Evolutionary conservation across 768 basidiomycete genomes (phyloP).

Genomic region (Auriscalpium vulgare): DNA sequence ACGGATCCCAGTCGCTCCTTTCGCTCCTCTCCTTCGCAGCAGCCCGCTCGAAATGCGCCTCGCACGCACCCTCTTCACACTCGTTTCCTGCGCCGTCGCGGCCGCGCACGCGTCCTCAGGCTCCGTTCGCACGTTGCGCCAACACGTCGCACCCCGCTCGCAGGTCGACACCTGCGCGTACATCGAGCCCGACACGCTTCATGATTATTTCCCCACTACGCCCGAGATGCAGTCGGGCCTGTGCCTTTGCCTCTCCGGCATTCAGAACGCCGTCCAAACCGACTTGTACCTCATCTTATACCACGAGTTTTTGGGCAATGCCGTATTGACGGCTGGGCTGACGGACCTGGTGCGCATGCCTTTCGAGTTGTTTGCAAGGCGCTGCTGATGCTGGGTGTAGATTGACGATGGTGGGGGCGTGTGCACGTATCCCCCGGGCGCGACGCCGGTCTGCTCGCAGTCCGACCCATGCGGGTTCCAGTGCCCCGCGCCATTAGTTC

Average conservation of each 20-base stretch:
- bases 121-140: constrained; percentile 6
- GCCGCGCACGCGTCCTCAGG: no score
- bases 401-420: constrained; percentile 23
- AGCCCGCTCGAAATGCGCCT: background rate
- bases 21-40: background rate
- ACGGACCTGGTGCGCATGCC: no score
- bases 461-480: constrained; percentile 29
- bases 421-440: constrained; percentile 28
- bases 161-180: constrained; percentile 14
- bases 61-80: background rate
- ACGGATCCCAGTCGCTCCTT: constrained; percentile 3
- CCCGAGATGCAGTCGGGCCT: no score
- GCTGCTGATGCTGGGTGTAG: constrained; percentile 24
- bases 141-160: constrained; percentile 12
- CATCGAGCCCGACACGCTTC: no score
- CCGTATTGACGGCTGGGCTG: no score
- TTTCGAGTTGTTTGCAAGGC: no score
- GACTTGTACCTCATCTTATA: no score
- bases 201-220: no score
- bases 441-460: constrained; percentile 24
- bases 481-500: constrained; percentile 24
- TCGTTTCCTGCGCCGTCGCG: background rate
- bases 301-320: no score
- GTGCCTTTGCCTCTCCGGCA: constrained; percentile 32
- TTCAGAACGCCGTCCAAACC: constrained; percentile 9